phyloP scores from a whole-genome alignment of 495 filamentous ascomycete genomes.

The Chaetomium cochliodes region DNA sequence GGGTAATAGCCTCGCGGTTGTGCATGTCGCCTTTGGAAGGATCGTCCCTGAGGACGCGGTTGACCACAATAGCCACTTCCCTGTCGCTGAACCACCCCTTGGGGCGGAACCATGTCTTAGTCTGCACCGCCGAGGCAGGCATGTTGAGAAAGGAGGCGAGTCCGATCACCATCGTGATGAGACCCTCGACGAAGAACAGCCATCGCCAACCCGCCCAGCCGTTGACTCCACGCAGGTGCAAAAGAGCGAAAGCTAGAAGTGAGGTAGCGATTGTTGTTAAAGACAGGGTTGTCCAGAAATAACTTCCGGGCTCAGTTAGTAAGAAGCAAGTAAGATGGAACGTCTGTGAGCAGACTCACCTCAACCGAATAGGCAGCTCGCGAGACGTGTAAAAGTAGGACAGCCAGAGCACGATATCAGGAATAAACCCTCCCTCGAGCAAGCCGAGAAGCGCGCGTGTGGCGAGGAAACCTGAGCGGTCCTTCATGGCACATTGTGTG shows the following conservation, averaged over 20 bases:
- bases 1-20: slow-evolving; percentile 59
- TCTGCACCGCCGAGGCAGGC: slow-evolving; percentile 54
- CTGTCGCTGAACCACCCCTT: slow-evolving; percentile 49
- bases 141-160: slow-evolving; percentile 55
- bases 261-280: slow-evolving; percentile 52
- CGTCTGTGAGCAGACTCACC: slow-evolving; percentile 30
- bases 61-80: slow-evolving; percentile 67
- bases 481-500: slow-evolving; percentile 62
- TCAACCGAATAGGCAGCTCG: slow-evolving; percentile 63
- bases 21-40: slow-evolving; percentile 63
- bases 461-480: slow-evolving; percentile 56
- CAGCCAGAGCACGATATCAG: slow-evolving; percentile 57
- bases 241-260: slow-evolving; percentile 52
- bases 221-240: slow-evolving; percentile 51
- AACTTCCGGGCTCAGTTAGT: slow-evolving; percentile 27
- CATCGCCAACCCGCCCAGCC: slow-evolving; percentile 62
- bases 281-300: slow-evolving; percentile 57
- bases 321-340: no score
- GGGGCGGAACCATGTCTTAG: slow-evolving; percentile 50
- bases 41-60: slow-evolving; percentile 68
- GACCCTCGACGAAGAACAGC: slow-evolving; percentile 56
- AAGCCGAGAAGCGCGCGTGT: slow-evolving; percentile 65
- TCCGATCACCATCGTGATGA: slow-evolving; percentile 53
- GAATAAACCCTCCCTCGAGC: slow-evolving; percentile 60
- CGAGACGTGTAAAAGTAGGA: slow-evolving; percentile 70